A percentile compares a stretch with the other conserved stretches of the same genome.
Evolutionary conservation across 371 early-diverging fungal species (phyloP).

Genomic region (Mortierella sp.): DNA sequence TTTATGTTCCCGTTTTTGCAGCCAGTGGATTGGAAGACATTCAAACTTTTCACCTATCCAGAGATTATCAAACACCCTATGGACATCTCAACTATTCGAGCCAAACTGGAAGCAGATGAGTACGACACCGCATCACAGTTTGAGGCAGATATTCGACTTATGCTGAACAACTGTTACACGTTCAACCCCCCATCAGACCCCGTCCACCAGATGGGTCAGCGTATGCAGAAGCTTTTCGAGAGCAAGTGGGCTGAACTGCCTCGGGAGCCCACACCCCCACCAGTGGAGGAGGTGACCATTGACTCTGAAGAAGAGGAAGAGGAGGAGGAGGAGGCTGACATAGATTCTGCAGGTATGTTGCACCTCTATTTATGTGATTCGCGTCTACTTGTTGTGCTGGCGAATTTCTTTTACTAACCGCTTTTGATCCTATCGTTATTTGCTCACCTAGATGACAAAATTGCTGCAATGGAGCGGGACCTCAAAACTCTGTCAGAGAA

Average conservation of each 20-base stretch:
- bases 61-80: slow-evolving; percentile 97
- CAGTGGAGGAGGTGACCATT: slow-evolving; percentile 39
- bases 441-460: slow-evolving; percentile 63
- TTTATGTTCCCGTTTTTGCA: slow-evolving; percentile 86
- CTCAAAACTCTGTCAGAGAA: slow-evolving; percentile 75
- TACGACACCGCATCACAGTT: slow-evolving; percentile 86
- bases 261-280: slow-evolving; percentile 48
- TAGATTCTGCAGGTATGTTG: slow-evolving; percentile 35
- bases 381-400: neutral
- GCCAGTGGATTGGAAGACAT: slow-evolving; percentile 95
- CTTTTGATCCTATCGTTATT: neutral
- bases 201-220: slow-evolving; percentile 88
- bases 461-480: slow-evolving; percentile 76
- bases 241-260: slow-evolving; percentile 87
- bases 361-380: neutral
- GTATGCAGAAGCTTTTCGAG: slow-evolving; percentile 88
- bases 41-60: slow-evolving; percentile 96
- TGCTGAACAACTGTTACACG: slow-evolving; percentile 94
- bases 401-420: neutral
- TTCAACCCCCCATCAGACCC: slow-evolving; percentile 95
- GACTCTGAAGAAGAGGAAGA: slow-evolving; percentile 61
- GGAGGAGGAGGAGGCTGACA: slow-evolving; percentile 60
- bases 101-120: slow-evolving; percentile 83
- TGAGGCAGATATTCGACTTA: slow-evolving; percentile 88
- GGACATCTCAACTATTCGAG: slow-evolving; percentile 96